Base-by-base conservation (phyloP, 2,329 filamentous ascomycete genomes). In the Monilinia laxa region DNA sequence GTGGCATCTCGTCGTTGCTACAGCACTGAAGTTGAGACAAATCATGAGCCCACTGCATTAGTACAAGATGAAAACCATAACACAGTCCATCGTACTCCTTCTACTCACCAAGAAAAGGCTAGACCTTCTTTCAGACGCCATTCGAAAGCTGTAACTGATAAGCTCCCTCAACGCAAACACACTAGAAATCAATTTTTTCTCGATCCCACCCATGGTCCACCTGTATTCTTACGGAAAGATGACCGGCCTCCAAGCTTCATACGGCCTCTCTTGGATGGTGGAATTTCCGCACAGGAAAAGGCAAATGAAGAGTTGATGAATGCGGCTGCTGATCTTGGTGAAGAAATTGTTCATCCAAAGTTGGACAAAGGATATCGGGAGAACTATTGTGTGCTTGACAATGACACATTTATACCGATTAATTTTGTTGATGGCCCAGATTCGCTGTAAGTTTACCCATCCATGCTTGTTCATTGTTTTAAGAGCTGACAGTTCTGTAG, bases 401-500 rank as follows among this genome's bases (percentile, higher is more conserved):
- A 25, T 38, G 20, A 31, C 10, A 14, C n/a, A 20, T 51, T 51
- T 42, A 25, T 62, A n/a, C 58, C 58, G 12, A 51, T 62, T 9
- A 38, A 38, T 38, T 62, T 62, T 40, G 31, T 11, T 12, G 58
- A 62, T 20, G 58, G 58, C 2, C 28, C 9, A 4, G 45, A 62
- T 51, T 51, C n/a, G 9, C n/a, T 62, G 58, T 52, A 62, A 31
- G 58, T 62, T 16, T n/a, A 20, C 4, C 14, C 7, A 23, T 20
- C 6, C 7, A 7, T 35, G 0, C 31, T 9, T 25, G 14, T 62
- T 38, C 28, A 3, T 38, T 18, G 2, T 51, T 23, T 42, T 4
- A 38, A 60, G 6, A 6, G 31, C 49, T 66, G 28, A 51, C n/a
- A 20, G 3, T 23, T 40, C 25, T 4, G 40, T 67, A 81, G 80